Evolutionary conservation across 371 early-diverging fungal genomes (phyloP), one percentile per base, ranked within the genome.

Genomic region (Massospora cicadina): DNA sequence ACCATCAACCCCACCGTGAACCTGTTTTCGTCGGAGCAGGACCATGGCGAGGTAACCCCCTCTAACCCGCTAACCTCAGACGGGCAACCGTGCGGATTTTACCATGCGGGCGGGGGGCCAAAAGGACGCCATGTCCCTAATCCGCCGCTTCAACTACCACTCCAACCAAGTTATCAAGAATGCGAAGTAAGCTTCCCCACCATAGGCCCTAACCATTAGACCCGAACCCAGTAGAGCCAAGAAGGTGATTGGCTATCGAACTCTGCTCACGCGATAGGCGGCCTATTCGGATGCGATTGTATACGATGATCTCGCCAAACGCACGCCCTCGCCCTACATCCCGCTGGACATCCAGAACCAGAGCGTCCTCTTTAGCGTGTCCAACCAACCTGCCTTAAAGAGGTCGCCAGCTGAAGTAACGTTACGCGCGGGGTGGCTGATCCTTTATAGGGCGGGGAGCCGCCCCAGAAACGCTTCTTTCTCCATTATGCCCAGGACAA

Each of bases 101-200:
- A 91, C 94, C 0, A 93, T 95, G 96, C 75, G 76, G 28, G 79
- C 93, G 0, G 90, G 92, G 17, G 66, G 73, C 53, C 75, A 75
- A 27, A 74, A 71, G 33, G 79, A 87, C 31, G 80, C 82, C 1
- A 75, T 91, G 60, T 85, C 92, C 1, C 74, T 95, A 25, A 89
- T 95, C 57, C 74, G 93, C 64, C 70, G 89, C 58, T 91, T 91
- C 69, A 95, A 95, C 65, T 83, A 89, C 33, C 93, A 92, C 68
- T 90, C 93, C 1, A 83, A 87, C 68, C 77, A 85, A n/a, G 86
- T 94, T 3, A 72, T 95, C 28, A 63, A 26, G 21, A 63, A 63
- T 31, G 32, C 63, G 2, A 63, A 63, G 63, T 62, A 62, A 43
- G 43, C 43, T 10, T 10, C 43, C 43, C 17, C 43, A 43, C 43